phyloP scores from a whole-genome alignment of 352 stramenopile species.

The Peronosclerospora sorghi region DNA sequence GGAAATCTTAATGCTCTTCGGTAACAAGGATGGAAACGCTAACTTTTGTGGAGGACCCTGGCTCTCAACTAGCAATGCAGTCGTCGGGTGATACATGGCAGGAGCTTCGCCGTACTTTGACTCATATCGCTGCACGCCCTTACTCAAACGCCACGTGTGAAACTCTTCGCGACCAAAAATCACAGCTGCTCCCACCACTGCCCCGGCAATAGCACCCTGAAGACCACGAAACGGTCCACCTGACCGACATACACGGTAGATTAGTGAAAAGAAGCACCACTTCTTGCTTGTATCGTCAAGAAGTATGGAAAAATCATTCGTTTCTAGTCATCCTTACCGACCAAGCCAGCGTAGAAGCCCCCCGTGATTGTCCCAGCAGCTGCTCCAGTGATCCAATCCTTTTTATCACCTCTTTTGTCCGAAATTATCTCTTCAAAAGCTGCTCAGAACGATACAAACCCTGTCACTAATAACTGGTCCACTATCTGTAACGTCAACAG shows the following conservation, averaged over 20 bases:
- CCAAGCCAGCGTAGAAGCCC: conserved; percentile 55
- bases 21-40: conserved; percentile 63
- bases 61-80: conserved; percentile 45
- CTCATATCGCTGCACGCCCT: conserved; percentile 68
- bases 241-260: conserved; percentile 8
- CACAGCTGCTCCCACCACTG: conserved; percentile 43
- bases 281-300: not conserved
- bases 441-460: conserved; percentile 6
- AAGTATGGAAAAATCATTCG: not conserved
- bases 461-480: not conserved
- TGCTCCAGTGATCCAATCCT: conserved; percentile 46
- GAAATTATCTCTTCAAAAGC: conserved; percentile 70
- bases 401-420: conserved; percentile 47
- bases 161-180: conserved; percentile 64
- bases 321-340: conserved; percentile 29
- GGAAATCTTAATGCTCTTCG: conserved; percentile 49
- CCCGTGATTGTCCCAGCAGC: conserved; percentile 50
- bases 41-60: conserved; percentile 42
- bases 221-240: conserved; percentile 54
- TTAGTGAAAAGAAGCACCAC: not conserved
- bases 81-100: conserved; percentile 52
- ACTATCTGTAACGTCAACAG: not conserved
- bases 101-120: conserved; percentile 62
- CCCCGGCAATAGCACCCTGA: conserved; percentile 53
- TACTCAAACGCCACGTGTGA: conserved; percentile 60